These are phyloP conservation scores for Erysimum cheiranthoides DNA, from an alignment of 345 rosid genomes.

Conservation along the genomic window DNA sequence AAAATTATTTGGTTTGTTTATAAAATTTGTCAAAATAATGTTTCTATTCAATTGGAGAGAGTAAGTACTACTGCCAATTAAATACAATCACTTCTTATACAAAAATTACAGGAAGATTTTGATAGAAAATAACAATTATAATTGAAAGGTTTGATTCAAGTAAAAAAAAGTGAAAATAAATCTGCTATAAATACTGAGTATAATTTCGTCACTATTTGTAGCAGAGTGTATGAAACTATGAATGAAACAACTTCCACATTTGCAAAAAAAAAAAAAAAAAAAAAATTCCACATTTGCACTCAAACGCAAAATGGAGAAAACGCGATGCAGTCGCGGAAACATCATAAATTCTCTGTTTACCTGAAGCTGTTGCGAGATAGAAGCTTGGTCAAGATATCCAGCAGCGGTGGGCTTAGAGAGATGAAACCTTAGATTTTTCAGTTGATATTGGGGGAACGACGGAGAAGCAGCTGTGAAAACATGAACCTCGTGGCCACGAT, in stretches of 20 bases:
- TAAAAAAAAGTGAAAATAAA: no score
- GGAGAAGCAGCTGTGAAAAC: conserved; percentile 71
- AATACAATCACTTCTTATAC: no score
- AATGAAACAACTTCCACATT: neutral
- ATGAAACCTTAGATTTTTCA: conserved; percentile 65
- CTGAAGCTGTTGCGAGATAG: conserved; percentile 71
- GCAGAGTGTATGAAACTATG: neutral
- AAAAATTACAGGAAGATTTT: neutral
- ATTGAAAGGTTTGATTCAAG: neutral
- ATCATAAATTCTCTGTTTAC: conserved; percentile 7
- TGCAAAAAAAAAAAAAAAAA: no score
- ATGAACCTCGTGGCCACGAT: conserved; percentile 87
- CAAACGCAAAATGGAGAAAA: neutral
- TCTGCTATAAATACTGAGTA: no score
- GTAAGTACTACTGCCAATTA: no score
- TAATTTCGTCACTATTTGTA: no score
- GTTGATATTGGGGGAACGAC: conserved; percentile 57
- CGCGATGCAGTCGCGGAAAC: neutral
- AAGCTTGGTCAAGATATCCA: conserved; percentile 80
- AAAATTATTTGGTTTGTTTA: no score
- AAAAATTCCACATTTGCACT: neutral
- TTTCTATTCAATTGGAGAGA: no score
- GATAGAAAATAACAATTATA: neutral
- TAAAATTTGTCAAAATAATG: no score
- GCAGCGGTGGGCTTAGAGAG: conserved; percentile 74